These are phyloP conservation scores for Tetrapisispora nanseiensis DNA, from an alignment of 805 yeast species.

Conservation along the genomic window DNA sequence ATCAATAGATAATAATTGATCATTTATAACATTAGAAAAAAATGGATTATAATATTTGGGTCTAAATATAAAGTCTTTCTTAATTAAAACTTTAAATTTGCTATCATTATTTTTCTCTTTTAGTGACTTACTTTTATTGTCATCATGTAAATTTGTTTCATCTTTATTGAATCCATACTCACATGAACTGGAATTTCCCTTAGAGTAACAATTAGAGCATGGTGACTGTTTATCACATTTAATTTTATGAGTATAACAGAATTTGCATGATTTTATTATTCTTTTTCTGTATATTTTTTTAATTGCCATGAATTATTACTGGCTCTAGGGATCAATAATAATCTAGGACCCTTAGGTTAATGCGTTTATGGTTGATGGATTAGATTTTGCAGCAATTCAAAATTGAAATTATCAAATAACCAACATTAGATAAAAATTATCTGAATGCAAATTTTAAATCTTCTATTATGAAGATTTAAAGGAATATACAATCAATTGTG, in stretches of 20 bases:
- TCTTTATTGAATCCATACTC: slow-evolving; percentile 16
- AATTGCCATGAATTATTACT: background rate
- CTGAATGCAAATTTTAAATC: no score
- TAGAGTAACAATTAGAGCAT: slow-evolving; percentile 15
- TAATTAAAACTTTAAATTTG: slow-evolving; percentile 1
- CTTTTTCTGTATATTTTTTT: slow-evolving; percentile 18
- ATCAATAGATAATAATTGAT: slow-evolving; percentile 11
- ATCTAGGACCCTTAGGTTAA: no score
- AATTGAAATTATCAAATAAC: no score
- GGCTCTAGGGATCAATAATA: no score
- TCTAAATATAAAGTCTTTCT: slow-evolving; percentile 10
- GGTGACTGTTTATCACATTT: slow-evolving; percentile 19
- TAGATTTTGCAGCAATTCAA: no score
- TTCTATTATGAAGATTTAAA: no score
- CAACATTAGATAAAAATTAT: no score
- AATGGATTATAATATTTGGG: slow-evolving; percentile 21
- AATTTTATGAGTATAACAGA: slow-evolving; percentile 22
- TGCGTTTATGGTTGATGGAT: no score
- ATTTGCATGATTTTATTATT: slow-evolving; percentile 19
- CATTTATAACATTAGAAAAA: slow-evolving; percentile 17
- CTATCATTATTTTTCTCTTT: background rate
- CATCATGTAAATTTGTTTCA: background rate
- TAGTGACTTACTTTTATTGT: background rate
- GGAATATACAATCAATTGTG: no score
- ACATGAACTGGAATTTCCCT: slow-evolving; percentile 9